Percentiles rank a stretch among this genome's conserved stretches.
phyloP scores from a whole-genome alignment of 2,329 filamentous ascomycete genomes.

The Elsinoe ampelina region DNA sequence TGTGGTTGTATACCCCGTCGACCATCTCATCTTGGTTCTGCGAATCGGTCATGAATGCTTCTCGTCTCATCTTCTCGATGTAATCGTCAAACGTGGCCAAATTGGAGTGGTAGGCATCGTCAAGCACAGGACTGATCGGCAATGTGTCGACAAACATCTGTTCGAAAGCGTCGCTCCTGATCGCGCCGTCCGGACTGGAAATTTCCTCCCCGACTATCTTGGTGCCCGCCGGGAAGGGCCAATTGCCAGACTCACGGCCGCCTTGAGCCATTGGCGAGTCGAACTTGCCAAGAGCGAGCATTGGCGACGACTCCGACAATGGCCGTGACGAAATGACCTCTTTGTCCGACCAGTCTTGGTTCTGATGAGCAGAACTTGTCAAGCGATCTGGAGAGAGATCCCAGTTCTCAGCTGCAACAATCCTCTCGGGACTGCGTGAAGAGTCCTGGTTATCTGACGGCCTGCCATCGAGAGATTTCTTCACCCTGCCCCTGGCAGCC shows the following conservation, averaged over 20 bases:
- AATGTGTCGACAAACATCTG: slow-evolving; percentile 26
- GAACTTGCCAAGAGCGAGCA: background rate
- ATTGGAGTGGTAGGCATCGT: background rate
- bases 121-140: slow-evolving; percentile 17
- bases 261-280: slow-evolving; percentile 8
- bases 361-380: background rate
- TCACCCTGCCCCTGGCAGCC: background rate
- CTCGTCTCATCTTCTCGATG: slow-evolving; percentile 5
- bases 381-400: background rate
- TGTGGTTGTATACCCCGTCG: slow-evolving; percentile 11
- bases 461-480: background rate
- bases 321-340: slow-evolving; percentile 12
- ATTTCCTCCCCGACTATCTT: slow-evolving; percentile 13
- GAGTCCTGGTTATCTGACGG: background rate
- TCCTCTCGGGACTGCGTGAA: background rate
- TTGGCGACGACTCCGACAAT: background rate
- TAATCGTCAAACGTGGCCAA: slow-evolving; percentile 10
- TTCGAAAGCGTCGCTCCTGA: slow-evolving; percentile 26
- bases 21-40: background rate
- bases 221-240: slow-evolving; percentile 11
- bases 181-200: slow-evolving; percentile 17
- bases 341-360: slow-evolving; percentile 9
- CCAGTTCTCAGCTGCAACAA: background rate
- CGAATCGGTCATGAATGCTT: background rate
- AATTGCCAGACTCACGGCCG: slow-evolving; percentile 14